phyloP scores from a whole-genome alignment of 1,284 basidiomycete species.

The Sanguinoderma infundibulare region DNA sequence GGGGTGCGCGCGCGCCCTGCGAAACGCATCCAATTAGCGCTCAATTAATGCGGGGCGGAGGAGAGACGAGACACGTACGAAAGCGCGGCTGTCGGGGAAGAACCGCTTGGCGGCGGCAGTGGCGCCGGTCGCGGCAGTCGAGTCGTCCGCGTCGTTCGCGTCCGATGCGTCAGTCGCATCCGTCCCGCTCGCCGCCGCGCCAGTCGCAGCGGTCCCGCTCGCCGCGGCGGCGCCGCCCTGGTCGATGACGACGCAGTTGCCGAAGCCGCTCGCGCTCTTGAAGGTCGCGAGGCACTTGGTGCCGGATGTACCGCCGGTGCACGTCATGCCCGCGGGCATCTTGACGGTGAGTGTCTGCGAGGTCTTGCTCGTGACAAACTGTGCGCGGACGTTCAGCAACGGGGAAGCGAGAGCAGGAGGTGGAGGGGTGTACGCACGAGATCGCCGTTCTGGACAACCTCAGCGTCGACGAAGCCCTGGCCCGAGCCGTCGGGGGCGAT shows the following conservation, averaged over 20 bases:
- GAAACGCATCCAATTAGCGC: neutral
- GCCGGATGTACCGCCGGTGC: constrained; percentile 48
- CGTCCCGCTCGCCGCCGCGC: constrained; percentile 4
- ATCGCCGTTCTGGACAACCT: constrained; percentile 43
- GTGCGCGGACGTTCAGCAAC: neutral
- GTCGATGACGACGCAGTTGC: constrained; percentile 52
- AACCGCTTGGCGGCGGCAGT: constrained; percentile 2
- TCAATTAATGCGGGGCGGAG: neutral
- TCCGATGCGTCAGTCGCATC: neutral
- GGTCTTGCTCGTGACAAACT: constrained; percentile 36
- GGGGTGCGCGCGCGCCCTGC: neutral
- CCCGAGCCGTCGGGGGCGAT: constrained; percentile 45
- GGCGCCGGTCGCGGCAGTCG: neutral
- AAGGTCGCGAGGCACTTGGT: constrained; percentile 55
- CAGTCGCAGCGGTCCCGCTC: neutral
- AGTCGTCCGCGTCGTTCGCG: neutral
- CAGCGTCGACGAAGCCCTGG: constrained; percentile 39
- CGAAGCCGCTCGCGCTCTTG: constrained; percentile 49
- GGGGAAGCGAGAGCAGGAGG: neutral
- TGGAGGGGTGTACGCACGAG: constrained; percentile 27
- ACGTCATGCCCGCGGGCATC: constrained; percentile 51
- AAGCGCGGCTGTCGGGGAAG: neutral
- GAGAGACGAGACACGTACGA: neutral
- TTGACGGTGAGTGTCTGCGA: constrained; percentile 46
- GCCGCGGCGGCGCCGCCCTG: constrained; percentile 17